Evolutionary conservation across 2,329 filamentous ascomycete genomes (phyloP).

Genomic region (Zymoseptoria tritici): DNA sequence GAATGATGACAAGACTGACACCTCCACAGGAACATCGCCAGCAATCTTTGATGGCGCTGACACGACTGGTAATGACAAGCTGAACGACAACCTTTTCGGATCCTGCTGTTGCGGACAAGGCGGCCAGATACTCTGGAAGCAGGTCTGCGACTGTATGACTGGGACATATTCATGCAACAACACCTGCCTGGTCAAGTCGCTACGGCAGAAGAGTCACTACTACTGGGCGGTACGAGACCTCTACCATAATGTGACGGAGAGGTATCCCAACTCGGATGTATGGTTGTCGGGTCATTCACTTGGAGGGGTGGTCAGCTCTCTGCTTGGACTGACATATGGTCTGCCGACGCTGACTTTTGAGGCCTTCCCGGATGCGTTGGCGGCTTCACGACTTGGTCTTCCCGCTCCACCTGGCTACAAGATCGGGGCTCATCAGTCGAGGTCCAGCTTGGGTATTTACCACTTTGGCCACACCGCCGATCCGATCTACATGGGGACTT

Average conservation of each 20-base stretch:
- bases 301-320: constrained; percentile 79
- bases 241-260: constrained; percentile 81
- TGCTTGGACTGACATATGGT: constrained; percentile 86
- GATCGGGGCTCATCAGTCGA: constrained; percentile 58
- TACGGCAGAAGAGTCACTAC: constrained; percentile 79
- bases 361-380: constrained; percentile 82
- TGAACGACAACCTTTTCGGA: constrained; percentile 97
- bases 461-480: constrained; percentile 96
- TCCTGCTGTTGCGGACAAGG: constrained; percentile 96
- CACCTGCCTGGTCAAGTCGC: constrained; percentile 70
- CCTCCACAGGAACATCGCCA: constrained; percentile 34
- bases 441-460: constrained; percentile 67
- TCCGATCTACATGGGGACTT: constrained; percentile 87
- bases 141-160: constrained; percentile 88
- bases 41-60: constrained; percentile 95
- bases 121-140: constrained; percentile 79
- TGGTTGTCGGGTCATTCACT: constrained; percentile 93
- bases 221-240: constrained; percentile 84
- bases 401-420: constrained; percentile 75
- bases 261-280: constrained; percentile 76
- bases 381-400: constrained; percentile 75
- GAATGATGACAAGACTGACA: constrained; percentile 1
- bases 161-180: constrained; percentile 85
- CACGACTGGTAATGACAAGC: constrained; percentile 93
- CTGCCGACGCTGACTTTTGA: constrained; percentile 88